Base-by-base conservation (phyloP, 495 filamentous ascomycete genomes). In the Aspergillus hancockii region DNA sequence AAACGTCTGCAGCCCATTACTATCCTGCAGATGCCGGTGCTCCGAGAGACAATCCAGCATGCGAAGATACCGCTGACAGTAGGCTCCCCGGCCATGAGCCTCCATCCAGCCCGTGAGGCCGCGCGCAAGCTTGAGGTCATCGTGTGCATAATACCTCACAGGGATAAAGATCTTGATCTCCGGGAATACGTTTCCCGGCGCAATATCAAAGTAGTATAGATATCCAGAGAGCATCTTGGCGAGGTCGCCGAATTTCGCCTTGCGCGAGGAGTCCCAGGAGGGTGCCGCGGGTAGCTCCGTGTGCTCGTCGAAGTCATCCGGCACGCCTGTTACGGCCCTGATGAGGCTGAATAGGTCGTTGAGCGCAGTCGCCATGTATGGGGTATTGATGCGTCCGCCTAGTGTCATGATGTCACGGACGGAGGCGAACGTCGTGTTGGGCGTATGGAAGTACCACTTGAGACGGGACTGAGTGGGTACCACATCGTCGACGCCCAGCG, bases 111-210 rank as follows among this genome's bases (percentile, higher is more conserved):
- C 22, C 8, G 31, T 52, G 9, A 65, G 30, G 2, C 52, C 62
- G 10, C 62, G 25, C 7, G 57, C 61, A 4, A 66, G n/a, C 22
- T 22, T 52, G 14, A 54, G 58, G 40, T 72, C 69, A 46, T 61
- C 60, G 14, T 16, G 41, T 13, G 63, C 61, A 52, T 76, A 77
- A 59, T 73, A 69, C 12, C 65, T 61, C 0, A 67, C 66, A 0
- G 71, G 68, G 9, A 75, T 52, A 57, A 77, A 78, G 25, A 73
- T 45, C 50, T 77, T 75, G 14, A 66, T 57, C 31, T 62, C 66
- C 2, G 72, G 72, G 5, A 61, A 14, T n/a, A 52, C 13, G 25
- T 46, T 55, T 7, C 58, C 60, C 18, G 68, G 58, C 21, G 52
- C 62, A 40, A 75, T 63, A n/a, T 73, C 54, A 9, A 56, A 56